Base-by-base conservation (phyloP, 768 basidiomycete genomes). In the Megacollybia marginata region DNA sequence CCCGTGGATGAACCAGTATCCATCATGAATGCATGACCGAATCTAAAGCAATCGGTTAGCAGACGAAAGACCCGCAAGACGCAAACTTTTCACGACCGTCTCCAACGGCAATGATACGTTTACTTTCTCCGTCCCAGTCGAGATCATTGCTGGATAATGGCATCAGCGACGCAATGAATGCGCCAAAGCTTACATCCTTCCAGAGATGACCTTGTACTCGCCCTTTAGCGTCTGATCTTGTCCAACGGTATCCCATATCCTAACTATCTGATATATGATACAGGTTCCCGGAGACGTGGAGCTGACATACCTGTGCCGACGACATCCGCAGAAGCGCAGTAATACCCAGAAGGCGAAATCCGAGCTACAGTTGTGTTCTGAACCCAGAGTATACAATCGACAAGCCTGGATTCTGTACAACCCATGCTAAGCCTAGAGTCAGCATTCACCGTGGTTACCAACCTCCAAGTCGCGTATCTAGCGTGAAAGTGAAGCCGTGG, bases 331-430 rank as follows among this genome's bases (percentile, higher is more conserved):
- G n/a, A n/a, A n/a, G n/a, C n/a, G n/a, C n/a, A n/a, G n/a, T 97
- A 98, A n/a, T 84, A 96, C 23, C 95, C 94, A 2, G 91, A 88
- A 0, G 93, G 94, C 2, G 92, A 92, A 58, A 96, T 79, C 34
- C 90, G 82, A 12, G 95, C 94, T 15, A 94, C 89, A 2, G 90
- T 93, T 7, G 91, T 77, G 48, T 84, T 83, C 55, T 92, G 83
- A 3, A 83, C 77, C n/a, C n/a, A n/a, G n/a, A n/a, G n/a, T n/a
- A n/a, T n/a, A n/a, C n/a, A n/a, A 71, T 72, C 10, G 83, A 77
- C 5, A 78, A 66, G 3, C 72, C 69, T 11, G 85, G 79, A 61
- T 88, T 82, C 93, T 92, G 55, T 45, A 35, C 48, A 52, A n/a
- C n/a, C n/a, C n/a, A n/a, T n/a, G n/a, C n/a, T n/a, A n/a, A n/a